Evolutionary conservation across 2,329 filamentous ascomycete species (phyloP).

Genomic region (Neophaeococcomyces aloes): DNA sequence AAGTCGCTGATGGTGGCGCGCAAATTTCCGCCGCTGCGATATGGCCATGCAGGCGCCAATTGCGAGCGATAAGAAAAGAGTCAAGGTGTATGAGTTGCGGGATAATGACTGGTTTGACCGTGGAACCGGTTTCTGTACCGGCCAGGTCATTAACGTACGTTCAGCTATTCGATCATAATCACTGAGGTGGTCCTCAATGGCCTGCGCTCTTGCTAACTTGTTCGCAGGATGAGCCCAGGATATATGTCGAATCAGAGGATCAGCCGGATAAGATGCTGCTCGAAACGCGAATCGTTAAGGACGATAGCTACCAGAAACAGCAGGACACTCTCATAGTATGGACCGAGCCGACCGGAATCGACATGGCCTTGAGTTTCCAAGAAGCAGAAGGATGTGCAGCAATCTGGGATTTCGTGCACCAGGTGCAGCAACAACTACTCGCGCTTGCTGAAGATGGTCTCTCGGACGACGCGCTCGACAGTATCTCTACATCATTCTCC

Average conservation of each 20-base stretch:
- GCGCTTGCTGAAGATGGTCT: constrained; percentile 62
- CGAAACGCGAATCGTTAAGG: constrained; percentile 80
- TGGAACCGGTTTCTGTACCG: constrained; percentile 89
- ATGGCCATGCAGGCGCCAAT: constrained; percentile 40
- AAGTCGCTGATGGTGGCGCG: constrained; percentile 12
- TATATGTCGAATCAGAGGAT: constrained; percentile 89
- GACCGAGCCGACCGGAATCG: constrained; percentile 82
- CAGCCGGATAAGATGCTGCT: constrained; percentile 72
- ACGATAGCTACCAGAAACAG: constrained; percentile 96
- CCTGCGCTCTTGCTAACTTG: neutral
- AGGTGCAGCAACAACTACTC: constrained; percentile 66
- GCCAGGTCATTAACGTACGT: constrained; percentile 61
- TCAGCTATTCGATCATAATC: neutral
- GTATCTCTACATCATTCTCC: constrained; percentile 54
- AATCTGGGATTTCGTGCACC: constrained; percentile 34
- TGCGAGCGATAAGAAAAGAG: constrained; percentile 50
- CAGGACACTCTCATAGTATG: constrained; percentile 98
- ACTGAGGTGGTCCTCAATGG: neutral
- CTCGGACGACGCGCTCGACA: constrained; percentile 77
- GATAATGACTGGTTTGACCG: constrained; percentile 99
- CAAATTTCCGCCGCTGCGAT: constrained; percentile 7
- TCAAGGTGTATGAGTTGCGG: constrained; percentile 97
- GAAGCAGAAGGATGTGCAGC: too few relatives aligned
- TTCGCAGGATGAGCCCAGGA: constrained; percentile 66
- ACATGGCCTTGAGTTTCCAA: constrained; percentile 75